A percentile compares a stretch with the other conserved stretches of the same genome.
These are phyloP conservation scores for Papiliotrema laurentii DNA, from an alignment of 1,284 basidiomycete genomes.

Conservation along the genomic window DNA sequence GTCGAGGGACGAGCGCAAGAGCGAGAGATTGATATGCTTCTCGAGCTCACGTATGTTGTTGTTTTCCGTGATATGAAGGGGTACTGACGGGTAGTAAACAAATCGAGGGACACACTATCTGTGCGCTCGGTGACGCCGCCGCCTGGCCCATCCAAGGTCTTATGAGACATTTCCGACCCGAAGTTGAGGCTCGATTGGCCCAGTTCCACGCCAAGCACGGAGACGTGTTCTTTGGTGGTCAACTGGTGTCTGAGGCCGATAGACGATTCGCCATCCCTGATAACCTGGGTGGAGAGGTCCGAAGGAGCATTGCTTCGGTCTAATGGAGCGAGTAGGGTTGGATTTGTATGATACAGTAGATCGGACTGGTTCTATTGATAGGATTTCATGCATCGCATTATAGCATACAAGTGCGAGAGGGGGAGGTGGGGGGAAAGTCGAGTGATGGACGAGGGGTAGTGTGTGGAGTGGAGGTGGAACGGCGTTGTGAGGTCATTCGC, in stretches of 20 bases:
- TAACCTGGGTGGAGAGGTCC: constrained; percentile 59
- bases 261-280: constrained; percentile 73
- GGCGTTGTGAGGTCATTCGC: too few species aligned
- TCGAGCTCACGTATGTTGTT: constrained; percentile 72
- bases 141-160: constrained; percentile 98
- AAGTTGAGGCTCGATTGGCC: constrained; percentile 82
- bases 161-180: constrained; percentile 90
- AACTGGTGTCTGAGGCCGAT: constrained; percentile 66
- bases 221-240: constrained; percentile 82
- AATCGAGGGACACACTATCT: constrained; percentile 93
- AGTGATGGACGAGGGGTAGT: too few species aligned
- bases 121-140: constrained; percentile 92
- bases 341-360: neutral
- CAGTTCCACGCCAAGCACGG: constrained; percentile 75
- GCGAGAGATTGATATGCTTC: constrained; percentile 95
- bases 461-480: too few species aligned
- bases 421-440: too few species aligned
- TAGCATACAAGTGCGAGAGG: too few species aligned
- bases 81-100: constrained; percentile 64
- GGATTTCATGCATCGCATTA: too few species aligned
- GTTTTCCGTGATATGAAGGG: constrained; percentile 2
- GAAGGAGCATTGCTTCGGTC: constrained; percentile 2
- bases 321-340: neutral
- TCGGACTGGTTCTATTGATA: too few species aligned
- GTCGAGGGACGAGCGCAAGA: constrained; percentile 79